Conservation (phyloP, 2,329 filamentous ascomycete genomes). For the Penicillium brevicompactum region DNA sequence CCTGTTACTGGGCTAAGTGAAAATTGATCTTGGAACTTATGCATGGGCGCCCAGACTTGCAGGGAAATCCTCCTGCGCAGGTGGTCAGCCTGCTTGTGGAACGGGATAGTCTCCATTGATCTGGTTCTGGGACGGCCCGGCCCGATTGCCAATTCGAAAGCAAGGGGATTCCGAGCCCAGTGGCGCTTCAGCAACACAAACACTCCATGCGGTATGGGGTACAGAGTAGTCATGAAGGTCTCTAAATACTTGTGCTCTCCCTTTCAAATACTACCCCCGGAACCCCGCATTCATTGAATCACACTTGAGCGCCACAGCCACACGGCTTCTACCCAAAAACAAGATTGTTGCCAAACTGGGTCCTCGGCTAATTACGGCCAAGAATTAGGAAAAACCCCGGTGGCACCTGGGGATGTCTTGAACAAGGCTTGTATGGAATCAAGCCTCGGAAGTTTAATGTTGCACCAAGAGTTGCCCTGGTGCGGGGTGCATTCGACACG, state of each 20-base stretch:
- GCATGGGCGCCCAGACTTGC: no score
- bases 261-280: background rate
- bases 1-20: no score
- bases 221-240: no score
- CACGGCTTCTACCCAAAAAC: no score
- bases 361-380: background rate
- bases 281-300: background rate
- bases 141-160: background rate
- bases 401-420: constrained; percentile 7
- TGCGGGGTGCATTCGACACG: background rate
- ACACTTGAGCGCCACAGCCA: no score
- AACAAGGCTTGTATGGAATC: background rate
- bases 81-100: background rate
- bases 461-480: background rate
- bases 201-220: no score
- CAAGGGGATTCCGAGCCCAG: no score
- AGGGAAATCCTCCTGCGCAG: no score
- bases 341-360: no score
- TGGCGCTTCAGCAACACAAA: no score
- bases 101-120: background rate
- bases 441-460: background rate
- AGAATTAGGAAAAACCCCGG: constrained; percentile 20
- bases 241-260: background rate
- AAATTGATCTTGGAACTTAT: no score
- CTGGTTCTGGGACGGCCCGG: background rate